These are phyloP conservation scores for Diutina sp. DNA, from an alignment of 1,139 yeast genomes.

Conservation along the genomic window DNA sequence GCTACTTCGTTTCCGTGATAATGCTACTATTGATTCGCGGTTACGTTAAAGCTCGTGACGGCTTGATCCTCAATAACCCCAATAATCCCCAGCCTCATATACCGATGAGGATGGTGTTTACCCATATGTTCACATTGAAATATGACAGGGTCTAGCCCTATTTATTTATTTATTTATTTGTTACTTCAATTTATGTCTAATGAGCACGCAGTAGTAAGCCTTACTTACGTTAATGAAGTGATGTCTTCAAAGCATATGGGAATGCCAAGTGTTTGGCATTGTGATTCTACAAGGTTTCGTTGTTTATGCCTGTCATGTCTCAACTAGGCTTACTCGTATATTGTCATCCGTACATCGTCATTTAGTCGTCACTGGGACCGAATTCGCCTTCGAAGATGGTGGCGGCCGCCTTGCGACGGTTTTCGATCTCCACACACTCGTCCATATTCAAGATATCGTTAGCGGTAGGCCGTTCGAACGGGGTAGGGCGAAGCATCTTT, in stretches of 20 bases:
- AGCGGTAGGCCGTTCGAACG: conserved; percentile 74
- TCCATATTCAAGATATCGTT: conserved; percentile 49
- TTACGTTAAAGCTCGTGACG: neutral
- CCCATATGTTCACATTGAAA: neutral
- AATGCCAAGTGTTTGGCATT: too few species aligned
- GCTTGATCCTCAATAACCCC: neutral
- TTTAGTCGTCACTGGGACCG: conserved; percentile 45
- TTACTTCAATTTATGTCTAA: too few species aligned
- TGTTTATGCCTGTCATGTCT: neutral
- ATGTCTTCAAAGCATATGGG: too few species aligned
- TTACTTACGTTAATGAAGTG: too few species aligned
- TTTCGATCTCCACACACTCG: conserved; percentile 71
- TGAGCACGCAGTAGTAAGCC: too few species aligned
- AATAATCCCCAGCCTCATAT: neutral
- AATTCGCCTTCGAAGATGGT: conserved; percentile 93
- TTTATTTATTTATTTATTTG: neutral
- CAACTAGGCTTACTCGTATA: neutral
- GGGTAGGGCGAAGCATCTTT: conserved; percentile 85
- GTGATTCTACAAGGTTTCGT: too few species aligned
- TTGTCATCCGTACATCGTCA: neutral
- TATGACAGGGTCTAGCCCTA: neutral
- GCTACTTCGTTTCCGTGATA: neutral
- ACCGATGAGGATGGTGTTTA: neutral
- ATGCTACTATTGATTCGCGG: neutral
- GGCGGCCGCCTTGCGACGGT: conserved; percentile 85